Evolutionary conservation across 2,329 filamentous ascomycete genomes (phyloP), one percentile per base, ranked within the genome.

Genomic region (Cordyceps cateniannulata): DNA sequence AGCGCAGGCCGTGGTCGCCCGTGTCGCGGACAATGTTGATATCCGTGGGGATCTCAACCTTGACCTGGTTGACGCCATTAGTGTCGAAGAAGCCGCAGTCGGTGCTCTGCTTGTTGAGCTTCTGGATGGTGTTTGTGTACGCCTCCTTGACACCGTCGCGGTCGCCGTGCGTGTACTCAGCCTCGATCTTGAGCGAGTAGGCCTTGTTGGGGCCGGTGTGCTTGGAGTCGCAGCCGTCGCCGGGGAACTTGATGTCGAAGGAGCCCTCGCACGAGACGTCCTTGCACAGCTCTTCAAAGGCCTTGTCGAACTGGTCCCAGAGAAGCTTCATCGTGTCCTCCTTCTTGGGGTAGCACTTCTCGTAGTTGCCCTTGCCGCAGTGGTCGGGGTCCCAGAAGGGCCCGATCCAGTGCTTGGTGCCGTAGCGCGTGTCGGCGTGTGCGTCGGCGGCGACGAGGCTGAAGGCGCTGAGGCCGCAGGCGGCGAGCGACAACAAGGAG

Each of bases 241-340:
- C 60, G 47, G 60, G 60, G 53, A 53, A 62, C 53, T 47, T 57
- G 60, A 62, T 29, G 53, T 49, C 60, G 22, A 25, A 62, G 5
- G 53, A 58, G 38, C 60, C 60, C 53, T 57, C 40, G 48, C 60
- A 62, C 3, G 53, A 52, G 18, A 42, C 48, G 53, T 62, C 60
- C 45, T 48, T 57, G 60, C 60, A 62, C 24, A 62, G 60, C 3
- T 58, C 53, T 10, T 62, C 60, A 7, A 62, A 62, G 16, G 60
- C 60, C 53, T 53, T 58, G 53, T 62, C 48, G 53, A 62, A 48
- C 47, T 62, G 60, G 45, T 62, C 60, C 60, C 60, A 62, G 20
- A 62, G 52, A 14, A 62, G 20, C 60, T 48, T 52, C 29, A 56
- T 35, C 7, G 60, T 29, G 18, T 62, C 47, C 50, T 62, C 60